Percentiles rank a stretch among this genome's conserved stretches.
Conservation (phyloP, 371 early-diverging fungal genomes). For the Batrachochytrium dendrobatidis region DNA sequence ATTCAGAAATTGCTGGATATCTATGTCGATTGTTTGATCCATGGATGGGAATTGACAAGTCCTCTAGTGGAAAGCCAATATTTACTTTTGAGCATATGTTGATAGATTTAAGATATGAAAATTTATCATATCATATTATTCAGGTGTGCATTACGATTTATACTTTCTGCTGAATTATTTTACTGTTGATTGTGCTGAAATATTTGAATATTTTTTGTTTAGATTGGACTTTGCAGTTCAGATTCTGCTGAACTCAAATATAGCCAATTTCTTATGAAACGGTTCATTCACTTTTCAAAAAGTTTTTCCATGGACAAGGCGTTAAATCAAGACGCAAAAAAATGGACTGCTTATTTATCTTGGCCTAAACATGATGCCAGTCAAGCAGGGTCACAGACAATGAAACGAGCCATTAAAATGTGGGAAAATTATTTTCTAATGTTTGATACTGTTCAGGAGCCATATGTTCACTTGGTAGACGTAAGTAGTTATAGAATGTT, state of each 20-base stretch:
- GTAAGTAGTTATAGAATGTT: slow-evolving; percentile 8
- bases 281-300: slow-evolving; percentile 23
- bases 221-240: slow-evolving; percentile 9
- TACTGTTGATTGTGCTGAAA: too few species aligned
- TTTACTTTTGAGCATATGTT: not conserved
- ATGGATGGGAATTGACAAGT: slow-evolving; percentile 10
- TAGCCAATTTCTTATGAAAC: slow-evolving; percentile 23
- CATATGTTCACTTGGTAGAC: slow-evolving; percentile 45
- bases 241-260: slow-evolving; percentile 18
- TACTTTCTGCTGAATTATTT: too few species aligned
- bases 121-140: slow-evolving; percentile 11
- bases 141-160: too few species aligned
- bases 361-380: not conserved
- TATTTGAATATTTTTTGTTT: too few species aligned
- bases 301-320: not conserved
- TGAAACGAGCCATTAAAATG: not conserved
- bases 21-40: slow-evolving; percentile 15
- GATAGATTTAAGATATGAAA: slow-evolving; percentile 11
- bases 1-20: not conserved
- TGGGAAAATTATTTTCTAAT: slow-evolving; percentile 57
- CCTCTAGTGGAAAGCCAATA: not conserved
- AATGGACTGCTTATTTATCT: not conserved
- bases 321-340: not conserved
- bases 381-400: not conserved
- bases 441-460: slow-evolving; percentile 52